phyloP scores from a whole-genome alignment of 1,284 basidiomycete genomes.

The Leccinum subrobustum region DNA sequence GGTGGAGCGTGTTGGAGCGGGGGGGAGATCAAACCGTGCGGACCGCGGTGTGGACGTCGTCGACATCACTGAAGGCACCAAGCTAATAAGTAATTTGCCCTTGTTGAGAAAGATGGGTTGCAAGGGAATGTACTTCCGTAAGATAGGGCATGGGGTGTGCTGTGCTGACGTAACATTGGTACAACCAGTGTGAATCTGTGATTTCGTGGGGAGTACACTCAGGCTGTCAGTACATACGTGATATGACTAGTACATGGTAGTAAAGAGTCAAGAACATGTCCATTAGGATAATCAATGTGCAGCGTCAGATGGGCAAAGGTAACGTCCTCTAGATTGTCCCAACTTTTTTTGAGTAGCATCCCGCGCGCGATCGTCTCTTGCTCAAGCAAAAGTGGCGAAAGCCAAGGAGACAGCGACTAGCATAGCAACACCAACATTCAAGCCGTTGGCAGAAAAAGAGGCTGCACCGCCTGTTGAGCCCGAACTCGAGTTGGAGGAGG shows the following conservation, averaged over 20 bases:
- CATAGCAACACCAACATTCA: constrained; percentile 25
- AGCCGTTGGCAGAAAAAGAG: constrained; percentile 20
- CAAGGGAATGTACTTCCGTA: background rate
- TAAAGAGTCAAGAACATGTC: background rate
- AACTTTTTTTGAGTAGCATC: background rate
- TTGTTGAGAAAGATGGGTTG: background rate
- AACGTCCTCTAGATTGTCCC: background rate
- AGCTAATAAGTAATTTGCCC: background rate
- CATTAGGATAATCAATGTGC: background rate
- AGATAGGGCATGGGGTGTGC: background rate
- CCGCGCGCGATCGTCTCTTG: background rate
- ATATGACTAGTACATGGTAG: background rate
- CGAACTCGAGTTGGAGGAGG: constrained; percentile 31
- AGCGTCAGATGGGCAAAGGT: background rate
- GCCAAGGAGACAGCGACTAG: constrained; percentile 34
- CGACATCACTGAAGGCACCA: constrained; percentile 20
- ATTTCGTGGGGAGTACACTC: background rate
- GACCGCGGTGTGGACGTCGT: constrained; percentile 31
- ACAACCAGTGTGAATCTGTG: background rate
- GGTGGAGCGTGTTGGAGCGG: constrained; percentile 25
- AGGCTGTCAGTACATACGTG: background rate
- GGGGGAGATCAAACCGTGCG: constrained; percentile 40
- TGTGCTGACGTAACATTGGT: constrained; percentile 26
- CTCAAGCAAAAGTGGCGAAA: constrained; percentile 38
- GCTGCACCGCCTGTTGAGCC: constrained; percentile 30